Conservation (phyloP, 2,329 filamentous ascomycete species). For the Penicillium hordei region DNA sequence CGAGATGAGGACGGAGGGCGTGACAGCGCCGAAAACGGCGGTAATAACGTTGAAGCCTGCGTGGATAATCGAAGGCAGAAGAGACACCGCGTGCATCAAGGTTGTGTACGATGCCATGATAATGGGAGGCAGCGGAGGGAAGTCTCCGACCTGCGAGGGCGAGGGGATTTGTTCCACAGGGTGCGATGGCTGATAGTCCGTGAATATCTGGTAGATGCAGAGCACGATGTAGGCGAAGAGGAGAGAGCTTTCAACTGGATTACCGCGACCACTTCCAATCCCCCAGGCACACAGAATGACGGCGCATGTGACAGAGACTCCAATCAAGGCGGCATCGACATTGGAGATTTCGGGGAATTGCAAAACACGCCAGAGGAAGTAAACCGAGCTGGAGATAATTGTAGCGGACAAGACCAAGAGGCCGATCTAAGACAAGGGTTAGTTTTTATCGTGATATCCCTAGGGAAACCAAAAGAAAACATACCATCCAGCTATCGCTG, state of each 20-base stretch:
- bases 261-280: slow-evolving; percentile 89
- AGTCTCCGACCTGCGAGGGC: slow-evolving; percentile 65
- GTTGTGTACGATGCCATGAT: slow-evolving; percentile 99
- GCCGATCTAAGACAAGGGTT: slow-evolving; percentile 63
- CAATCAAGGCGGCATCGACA: slow-evolving; percentile 87
- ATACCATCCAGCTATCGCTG: slow-evolving; percentile 94
- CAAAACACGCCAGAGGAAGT: slow-evolving; percentile 94
- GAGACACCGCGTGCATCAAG: slow-evolving; percentile 76
- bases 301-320: slow-evolving; percentile 85
- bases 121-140: slow-evolving; percentile 92
- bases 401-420: slow-evolving; percentile 85
- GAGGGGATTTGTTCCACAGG: slow-evolving; percentile 57
- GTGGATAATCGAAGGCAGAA: slow-evolving; percentile 78
- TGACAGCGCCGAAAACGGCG: slow-evolving; percentile 92
- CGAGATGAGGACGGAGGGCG: slow-evolving; percentile 92
- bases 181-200: slow-evolving; percentile 84
- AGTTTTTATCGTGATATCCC: slow-evolving; percentile 7
- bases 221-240: slow-evolving; percentile 98
- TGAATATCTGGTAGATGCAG: slow-evolving; percentile 98
- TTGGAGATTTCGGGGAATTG: slow-evolving; percentile 92
- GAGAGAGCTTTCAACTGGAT: slow-evolving; percentile 90
- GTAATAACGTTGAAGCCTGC: slow-evolving; percentile 83
- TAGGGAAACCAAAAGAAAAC: slow-evolving; percentile 34
- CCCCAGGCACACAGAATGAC: slow-evolving; percentile 92
- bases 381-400: slow-evolving; percentile 88